Percentiles rank a stretch among this genome's conserved stretches.
Evolutionary conservation across 345 rosid genomes (phyloP).

Genomic region (Crucihimalaya himalaica): DNA sequence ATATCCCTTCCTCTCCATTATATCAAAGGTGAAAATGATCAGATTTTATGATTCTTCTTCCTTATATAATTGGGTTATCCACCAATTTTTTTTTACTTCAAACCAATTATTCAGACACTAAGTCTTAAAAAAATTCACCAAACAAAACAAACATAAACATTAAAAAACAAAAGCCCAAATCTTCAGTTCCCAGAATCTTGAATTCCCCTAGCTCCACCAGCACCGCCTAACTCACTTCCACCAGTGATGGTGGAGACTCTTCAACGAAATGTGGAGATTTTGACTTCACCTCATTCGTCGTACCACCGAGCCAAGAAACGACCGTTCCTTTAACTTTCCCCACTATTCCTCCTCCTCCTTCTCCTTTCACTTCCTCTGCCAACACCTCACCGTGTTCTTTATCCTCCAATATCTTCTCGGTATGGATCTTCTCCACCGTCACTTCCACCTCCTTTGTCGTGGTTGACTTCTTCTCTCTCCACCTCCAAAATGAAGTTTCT

Average conservation of each 20-base stretch:
- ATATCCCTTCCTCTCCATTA: too few relatives aligned
- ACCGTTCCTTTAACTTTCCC: conserved; percentile 58
- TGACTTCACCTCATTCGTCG: not conserved
- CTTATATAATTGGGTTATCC: too few relatives aligned
- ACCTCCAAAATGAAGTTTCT: conserved; percentile 45
- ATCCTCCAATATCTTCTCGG: conserved; percentile 22
- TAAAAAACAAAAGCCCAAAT: conserved; percentile 13
- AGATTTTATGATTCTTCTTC: too few relatives aligned
- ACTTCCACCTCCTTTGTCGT: conserved; percentile 55
- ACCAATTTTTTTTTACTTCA: too few relatives aligned
- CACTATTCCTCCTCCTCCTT: conserved; percentile 47
- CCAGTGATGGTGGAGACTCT: conserved; percentile 34
- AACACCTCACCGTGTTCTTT: not conserved
- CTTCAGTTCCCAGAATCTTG: conserved; percentile 11
- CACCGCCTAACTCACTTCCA: conserved; percentile 16
- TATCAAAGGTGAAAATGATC: too few relatives aligned
- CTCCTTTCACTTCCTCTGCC: conserved; percentile 1
- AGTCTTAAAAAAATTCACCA: too few relatives aligned
- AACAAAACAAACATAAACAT: not conserved
- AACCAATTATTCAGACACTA: too few relatives aligned
- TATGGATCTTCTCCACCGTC: conserved; percentile 42
- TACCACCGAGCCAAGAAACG: conserved; percentile 56
- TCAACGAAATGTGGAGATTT: conserved; percentile 5
- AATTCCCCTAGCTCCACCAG: not conserved
- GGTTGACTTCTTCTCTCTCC: conserved; percentile 40